Conservation (phyloP, 768 basidiomycete genomes). For the Lepiota brunneoincarnata region DNA sequence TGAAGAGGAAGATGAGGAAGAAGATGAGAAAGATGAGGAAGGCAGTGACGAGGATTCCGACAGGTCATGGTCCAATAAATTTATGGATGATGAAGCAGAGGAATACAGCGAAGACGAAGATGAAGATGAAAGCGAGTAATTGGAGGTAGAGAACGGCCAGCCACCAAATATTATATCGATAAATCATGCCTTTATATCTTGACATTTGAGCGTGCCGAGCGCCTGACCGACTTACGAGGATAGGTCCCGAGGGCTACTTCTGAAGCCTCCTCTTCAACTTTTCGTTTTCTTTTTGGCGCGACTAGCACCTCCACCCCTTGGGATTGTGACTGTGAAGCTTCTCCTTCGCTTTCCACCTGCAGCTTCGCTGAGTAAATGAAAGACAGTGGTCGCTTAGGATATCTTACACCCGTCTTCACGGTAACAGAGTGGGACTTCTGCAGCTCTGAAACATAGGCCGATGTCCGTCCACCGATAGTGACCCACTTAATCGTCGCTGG, state of each 20-base stretch:
- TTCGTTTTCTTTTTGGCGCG: background rate
- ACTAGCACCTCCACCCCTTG: background rate
- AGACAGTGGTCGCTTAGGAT: background rate
- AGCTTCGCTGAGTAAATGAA: background rate
- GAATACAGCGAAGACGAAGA: constrained; percentile 50
- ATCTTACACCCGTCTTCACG: background rate
- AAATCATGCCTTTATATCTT: background rate
- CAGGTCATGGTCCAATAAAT: constrained; percentile 37
- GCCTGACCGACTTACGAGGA: background rate
- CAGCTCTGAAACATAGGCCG: constrained; percentile 65
- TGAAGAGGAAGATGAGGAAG: constrained; percentile 44
- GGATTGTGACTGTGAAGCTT: background rate
- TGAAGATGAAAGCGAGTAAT: constrained; percentile 50
- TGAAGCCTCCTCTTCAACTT: background rate
- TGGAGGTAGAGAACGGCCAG: background rate
- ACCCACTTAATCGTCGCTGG: constrained; percentile 74
- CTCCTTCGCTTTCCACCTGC: background rate
- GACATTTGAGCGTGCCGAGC: background rate
- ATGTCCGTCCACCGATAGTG: constrained; percentile 75
- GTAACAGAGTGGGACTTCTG: constrained; percentile 35
- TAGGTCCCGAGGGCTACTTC: background rate
- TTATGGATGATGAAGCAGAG: constrained; percentile 64
- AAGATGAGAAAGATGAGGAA: constrained; percentile 40
- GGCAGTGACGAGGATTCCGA: constrained; percentile 41
- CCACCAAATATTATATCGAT: background rate